Evolutionary conservation across 768 basidiomycete genomes (phyloP).

Genomic region (Harrya chromipes): DNA sequence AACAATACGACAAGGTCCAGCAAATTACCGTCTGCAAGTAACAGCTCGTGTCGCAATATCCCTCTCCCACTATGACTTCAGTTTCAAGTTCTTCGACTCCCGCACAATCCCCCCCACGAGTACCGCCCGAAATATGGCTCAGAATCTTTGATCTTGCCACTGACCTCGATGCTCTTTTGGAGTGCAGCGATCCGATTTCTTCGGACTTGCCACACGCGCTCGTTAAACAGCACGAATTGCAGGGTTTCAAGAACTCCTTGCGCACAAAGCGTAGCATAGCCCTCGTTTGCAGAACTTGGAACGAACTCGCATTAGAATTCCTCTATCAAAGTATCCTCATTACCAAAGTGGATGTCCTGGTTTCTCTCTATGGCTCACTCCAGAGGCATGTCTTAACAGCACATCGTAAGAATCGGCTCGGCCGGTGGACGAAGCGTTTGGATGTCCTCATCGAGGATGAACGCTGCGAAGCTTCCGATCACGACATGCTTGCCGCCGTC

Average conservation of each 20-base stretch:
- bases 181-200: conserved; percentile 5
- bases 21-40: not conserved
- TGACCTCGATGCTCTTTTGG: conserved; percentile 9
- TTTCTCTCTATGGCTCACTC: conserved; percentile 15
- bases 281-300: conserved; percentile 27
- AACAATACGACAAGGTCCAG: not conserved
- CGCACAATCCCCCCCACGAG: not conserved
- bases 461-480: conserved; percentile 24
- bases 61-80: conserved; percentile 11
- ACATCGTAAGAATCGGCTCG: conserved; percentile 8
- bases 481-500: conserved; percentile 19
- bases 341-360: conserved; percentile 16
- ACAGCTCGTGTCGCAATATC: not conserved
- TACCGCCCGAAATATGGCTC: conserved; percentile 32
- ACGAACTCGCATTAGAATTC: conserved; percentile 18
- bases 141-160: conserved; percentile 24
- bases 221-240: conserved; percentile 14
- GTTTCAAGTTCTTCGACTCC: not conserved
- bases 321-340: conserved; percentile 24
- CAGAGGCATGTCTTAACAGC: conserved; percentile 4
- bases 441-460: conserved; percentile 26
- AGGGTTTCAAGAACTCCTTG: conserved; percentile 19
- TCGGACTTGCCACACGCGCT: conserved; percentile 21
- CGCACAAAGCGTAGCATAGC: conserved; percentile 19
- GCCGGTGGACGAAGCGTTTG: conserved; percentile 28